These are phyloP conservation scores for Paramyrothecium roridum DNA, from an alignment of 2,329 filamentous ascomycete species.

Conservation along the genomic window DNA sequence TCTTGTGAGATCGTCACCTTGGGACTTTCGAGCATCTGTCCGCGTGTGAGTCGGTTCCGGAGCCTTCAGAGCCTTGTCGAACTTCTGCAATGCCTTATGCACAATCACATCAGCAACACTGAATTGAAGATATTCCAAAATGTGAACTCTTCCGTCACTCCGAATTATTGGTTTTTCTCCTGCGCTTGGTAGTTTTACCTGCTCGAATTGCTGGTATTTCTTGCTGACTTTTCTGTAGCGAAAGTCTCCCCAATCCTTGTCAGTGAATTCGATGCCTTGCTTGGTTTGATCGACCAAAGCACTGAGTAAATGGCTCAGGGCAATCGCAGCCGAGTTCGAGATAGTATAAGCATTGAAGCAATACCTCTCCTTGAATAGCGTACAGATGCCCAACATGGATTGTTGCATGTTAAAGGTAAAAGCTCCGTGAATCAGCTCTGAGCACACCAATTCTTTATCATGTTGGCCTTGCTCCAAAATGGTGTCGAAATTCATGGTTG, in stretches of 20 bases:
- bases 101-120: slow-evolving; percentile 42
- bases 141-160: slow-evolving; percentile 34
- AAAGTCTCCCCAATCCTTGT: slow-evolving; percentile 36
- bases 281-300: slow-evolving; percentile 56
- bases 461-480: slow-evolving; percentile 24
- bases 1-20: slow-evolving; percentile 35
- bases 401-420: slow-evolving; percentile 57
- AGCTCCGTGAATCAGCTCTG: slow-evolving; percentile 47
- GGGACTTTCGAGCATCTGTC: background rate
- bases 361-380: slow-evolving; percentile 59
- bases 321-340: slow-evolving; percentile 35
- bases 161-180: slow-evolving; percentile 35
- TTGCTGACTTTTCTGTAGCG: slow-evolving; percentile 19
- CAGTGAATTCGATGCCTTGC: slow-evolving; percentile 48
- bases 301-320: slow-evolving; percentile 35
- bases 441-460: slow-evolving; percentile 23
- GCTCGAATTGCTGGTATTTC: slow-evolving; percentile 7
- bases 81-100: slow-evolving; percentile 26
- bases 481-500: slow-evolving; percentile 42
- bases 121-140: slow-evolving; percentile 63
- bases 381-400: slow-evolving; percentile 61
- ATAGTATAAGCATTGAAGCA: slow-evolving; percentile 58
- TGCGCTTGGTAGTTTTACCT: slow-evolving; percentile 25
- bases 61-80: slow-evolving; percentile 20
- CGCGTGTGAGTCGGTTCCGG: slow-evolving; percentile 8